Evolutionary conservation across 192 early-diverging fungal genomes (phyloP), one percentile per base, ranked within the genome.

Genomic region (Kappamyces sp.): DNA sequence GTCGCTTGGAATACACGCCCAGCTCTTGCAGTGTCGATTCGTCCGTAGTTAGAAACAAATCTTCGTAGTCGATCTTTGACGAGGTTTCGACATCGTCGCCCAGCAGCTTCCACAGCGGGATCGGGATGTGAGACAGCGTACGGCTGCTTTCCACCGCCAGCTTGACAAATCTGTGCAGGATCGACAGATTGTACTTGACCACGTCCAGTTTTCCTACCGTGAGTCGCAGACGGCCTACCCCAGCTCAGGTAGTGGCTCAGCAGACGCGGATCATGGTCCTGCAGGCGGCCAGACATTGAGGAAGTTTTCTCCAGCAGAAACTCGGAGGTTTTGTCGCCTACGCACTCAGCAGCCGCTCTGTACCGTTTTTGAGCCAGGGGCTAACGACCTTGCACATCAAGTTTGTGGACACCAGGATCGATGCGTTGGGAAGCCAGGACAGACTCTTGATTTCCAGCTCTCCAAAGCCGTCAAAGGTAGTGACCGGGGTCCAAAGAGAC

Each of bases 251-350:
- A 84, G 34, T 89, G 78, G 5, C 82, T 63, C 45, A 91, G 58
- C 9, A 87, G 62, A 15, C 71, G 64, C 8, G 89, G 89, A 59
- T 91, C 86, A 57, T 90, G 85, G 54, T 86, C 83, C 1, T 82
- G 84, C 3, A 91, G 68, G 1, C 87, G 47, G 6, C 81, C 61
- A 59, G 55, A 58, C 31, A 43, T 39, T 4, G 45, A 15, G 45
- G 54, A 55, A 5, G 54, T 43, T 6, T 43, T 22, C 32, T 55
- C 54, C 31, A 55, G 31, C 3, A 55, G 22, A 22, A 22, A 33
- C 40, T 55, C 29, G 1, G n/a, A 22, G 1, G 54, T 39, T 4
- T 30, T n/a, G 30, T n/a, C 54, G 4, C 48, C 29, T 36, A 22
- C 12, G 32, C 9, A 11, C 14, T 8, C 39, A 48, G 11, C 12